phyloP scores from a whole-genome alignment of 352 stramenopile species.

The Globisporangium iwayamae region DNA sequence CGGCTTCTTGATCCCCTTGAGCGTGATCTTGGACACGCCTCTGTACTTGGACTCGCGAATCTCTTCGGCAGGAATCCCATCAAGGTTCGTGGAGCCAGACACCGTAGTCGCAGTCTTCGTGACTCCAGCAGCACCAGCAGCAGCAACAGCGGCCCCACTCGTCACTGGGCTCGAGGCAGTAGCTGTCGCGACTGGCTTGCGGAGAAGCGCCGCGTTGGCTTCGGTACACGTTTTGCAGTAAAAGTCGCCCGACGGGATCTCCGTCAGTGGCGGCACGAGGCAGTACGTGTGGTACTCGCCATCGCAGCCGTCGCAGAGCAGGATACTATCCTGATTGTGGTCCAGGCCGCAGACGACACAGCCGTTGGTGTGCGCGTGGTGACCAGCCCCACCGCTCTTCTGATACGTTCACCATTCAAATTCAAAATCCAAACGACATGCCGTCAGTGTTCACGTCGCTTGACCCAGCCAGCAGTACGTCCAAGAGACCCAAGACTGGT shows the following conservation, averaged over 20 bases:
- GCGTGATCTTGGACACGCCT: conserved; percentile 75
- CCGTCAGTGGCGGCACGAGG: conserved; percentile 60
- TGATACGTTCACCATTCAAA: not conserved
- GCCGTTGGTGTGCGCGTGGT: conserved; percentile 38
- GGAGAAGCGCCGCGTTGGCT: conserved; percentile 33
- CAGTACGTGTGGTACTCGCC: conserved; percentile 87
- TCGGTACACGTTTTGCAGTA: conserved; percentile 75
- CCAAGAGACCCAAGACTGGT: not conserved
- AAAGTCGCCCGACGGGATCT: conserved; percentile 79
- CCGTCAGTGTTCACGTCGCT: not conserved
- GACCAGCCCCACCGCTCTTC: conserved; percentile 6
- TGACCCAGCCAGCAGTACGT: not conserved
- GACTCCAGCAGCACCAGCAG: conserved; percentile 1
- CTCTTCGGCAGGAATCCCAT: conserved; percentile 27
- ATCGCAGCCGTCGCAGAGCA: conserved; percentile 82
- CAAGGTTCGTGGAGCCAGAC: conserved; percentile 2
- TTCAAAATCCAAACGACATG: not conserved
- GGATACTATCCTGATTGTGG: conserved; percentile 75
- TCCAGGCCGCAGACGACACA: conserved; percentile 69
- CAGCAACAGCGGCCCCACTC: not conserved
- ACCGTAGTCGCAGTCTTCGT: not conserved
- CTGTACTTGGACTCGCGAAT: conserved; percentile 77
- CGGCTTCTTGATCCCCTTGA: conserved; percentile 78
- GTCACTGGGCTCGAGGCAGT: not conserved
- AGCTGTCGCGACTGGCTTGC: conserved; percentile 30